Evolutionary conservation across 2,329 filamentous ascomycete genomes (phyloP).

Genomic region (Neonectria sp.): DNA sequence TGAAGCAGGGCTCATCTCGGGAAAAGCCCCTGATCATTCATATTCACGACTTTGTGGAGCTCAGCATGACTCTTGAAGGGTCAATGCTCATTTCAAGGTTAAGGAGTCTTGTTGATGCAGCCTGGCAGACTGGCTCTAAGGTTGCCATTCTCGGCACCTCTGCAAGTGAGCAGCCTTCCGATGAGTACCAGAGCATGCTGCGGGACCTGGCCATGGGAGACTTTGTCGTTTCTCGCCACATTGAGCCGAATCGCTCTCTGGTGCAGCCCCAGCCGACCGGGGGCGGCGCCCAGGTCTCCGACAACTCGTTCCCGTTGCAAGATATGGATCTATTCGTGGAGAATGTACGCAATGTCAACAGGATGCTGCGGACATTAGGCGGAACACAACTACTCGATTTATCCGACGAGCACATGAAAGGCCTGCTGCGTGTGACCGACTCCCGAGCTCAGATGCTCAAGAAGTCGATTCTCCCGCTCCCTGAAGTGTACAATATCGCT

Average conservation of each 20-base stretch:
- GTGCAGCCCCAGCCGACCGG: conserved; percentile 48
- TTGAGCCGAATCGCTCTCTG: conserved; percentile 45
- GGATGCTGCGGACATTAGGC: conserved; percentile 61
- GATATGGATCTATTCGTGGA: conserved; percentile 59
- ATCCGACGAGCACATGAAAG: conserved; percentile 44
- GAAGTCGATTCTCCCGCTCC: conserved; percentile 55
- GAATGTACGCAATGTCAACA: conserved; percentile 63
- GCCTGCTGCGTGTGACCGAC: conserved; percentile 47
- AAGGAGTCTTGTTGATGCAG: conserved; percentile 78
- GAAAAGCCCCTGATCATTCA: conserved; percentile 78
- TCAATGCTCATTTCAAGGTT: conserved; percentile 78
- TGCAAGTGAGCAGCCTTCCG: conserved; percentile 66
- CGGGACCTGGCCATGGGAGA: conserved; percentile 58
- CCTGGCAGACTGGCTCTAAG: conserved; percentile 79
- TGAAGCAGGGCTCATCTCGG: conserved; percentile 50
- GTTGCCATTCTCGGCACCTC: conserved; percentile 88
- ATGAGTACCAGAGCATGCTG: conserved; percentile 58
- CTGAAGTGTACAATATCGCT: conserved; percentile 59
- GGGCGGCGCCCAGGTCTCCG: conserved; percentile 33
- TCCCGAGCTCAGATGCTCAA: conserved; percentile 49
- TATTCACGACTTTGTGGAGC: conserved; percentile 84
- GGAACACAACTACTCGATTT: conserved; percentile 42
- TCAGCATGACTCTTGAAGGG: conserved; percentile 79
- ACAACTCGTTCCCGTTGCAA: conserved; percentile 48
- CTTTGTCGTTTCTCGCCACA: conserved; percentile 56